Conservation (phyloP, 495 filamentous ascomycete species). For the Saxispiralis lemnorum region DNA sequence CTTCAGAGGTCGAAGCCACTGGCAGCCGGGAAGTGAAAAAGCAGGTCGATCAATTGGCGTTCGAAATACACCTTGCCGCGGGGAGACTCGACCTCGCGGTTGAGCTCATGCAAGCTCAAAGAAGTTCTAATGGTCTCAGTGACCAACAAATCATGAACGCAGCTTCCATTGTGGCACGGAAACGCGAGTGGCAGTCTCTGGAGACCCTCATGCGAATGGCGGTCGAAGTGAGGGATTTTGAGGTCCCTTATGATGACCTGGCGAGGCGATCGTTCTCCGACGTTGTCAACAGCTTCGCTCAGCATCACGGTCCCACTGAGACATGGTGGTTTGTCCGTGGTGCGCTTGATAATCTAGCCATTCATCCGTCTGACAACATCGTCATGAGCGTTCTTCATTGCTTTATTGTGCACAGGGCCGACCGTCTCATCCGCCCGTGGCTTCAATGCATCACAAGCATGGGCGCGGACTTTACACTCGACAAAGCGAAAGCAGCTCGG, state of each 20-base stretch:
- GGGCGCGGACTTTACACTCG: slow-evolving; percentile 1
- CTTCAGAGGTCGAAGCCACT: too few relatives aligned
- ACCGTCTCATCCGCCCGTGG: slow-evolving; percentile 9
- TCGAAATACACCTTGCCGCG: neutral
- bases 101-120: neutral
- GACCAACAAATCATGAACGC: neutral
- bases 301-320: neutral
- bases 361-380: slow-evolving; percentile 5
- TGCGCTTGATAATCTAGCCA: neutral
- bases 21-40: too few relatives aligned
- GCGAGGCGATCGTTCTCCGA: slow-evolving; percentile 1
- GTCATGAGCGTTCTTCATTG: slow-evolving; percentile 5
- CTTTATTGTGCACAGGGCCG: slow-evolving; percentile 5
- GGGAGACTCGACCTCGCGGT: neutral
- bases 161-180: slow-evolving; percentile 6
- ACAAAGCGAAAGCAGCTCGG: neutral
- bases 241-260: neutral
- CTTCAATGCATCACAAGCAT: slow-evolving; percentile 1
- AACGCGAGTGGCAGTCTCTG: slow-evolving; percentile 3
- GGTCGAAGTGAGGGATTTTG: neutral
- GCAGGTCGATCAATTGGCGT: too few relatives aligned
- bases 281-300: neutral
- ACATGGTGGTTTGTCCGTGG: slow-evolving; percentile 9
- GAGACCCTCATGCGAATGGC: neutral
- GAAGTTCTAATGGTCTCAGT: neutral